Evolutionary conservation across 2,329 filamentous ascomycete species (phyloP), one percentile per base, ranked within the genome.

Genomic region (Sphaceloma murrayae): DNA sequence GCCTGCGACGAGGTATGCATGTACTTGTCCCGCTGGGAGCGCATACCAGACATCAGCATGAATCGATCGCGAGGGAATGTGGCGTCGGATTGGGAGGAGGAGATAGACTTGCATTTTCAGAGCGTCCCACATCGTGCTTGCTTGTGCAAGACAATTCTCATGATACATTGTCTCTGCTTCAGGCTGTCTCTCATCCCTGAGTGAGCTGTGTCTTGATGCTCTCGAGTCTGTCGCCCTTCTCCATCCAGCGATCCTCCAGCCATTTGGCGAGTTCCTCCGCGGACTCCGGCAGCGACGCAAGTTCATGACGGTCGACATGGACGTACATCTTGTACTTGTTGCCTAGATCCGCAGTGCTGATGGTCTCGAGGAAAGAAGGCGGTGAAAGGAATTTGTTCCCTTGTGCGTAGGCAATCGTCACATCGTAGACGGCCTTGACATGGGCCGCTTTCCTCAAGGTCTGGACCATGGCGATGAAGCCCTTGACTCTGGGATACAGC

Each of bases 401-500:
- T 17, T 56, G 49, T 4, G 59, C 58, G 39, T 63, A 64, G 4
- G 61, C 61, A n/a, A 64, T 51, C 1, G 61, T 63, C n/a, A 63
- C 46, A 39, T 64, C 62, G 53, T 62, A 62, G 3, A 64, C 60
- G 3, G 60, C 58, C 36, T 55, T 57, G 6, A 64, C 54, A 34
- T 62, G 61, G 11, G 54, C 46, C 14, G 54, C 49, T 2, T 51
- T 36, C 9, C 60, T 56, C 43, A 80, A 61, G 46, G 75, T 69
- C 55, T 74, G 69, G 8, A 78, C 72, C 1, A 71, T 75, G 19
- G 73, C 68, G 36, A 78, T 65, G 56, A 80, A 80, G 40, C 75
- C 75, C 56, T 74, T 78, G 14, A 70, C 76, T 22, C 74, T 68
- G 16, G 75, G 75, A 52, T 77, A 78, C 13, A 80, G 66, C 9